Base-by-base conservation (phyloP, 2,329 filamentous ascomycete genomes). In the Ceratocystis alfenasii region DNA sequence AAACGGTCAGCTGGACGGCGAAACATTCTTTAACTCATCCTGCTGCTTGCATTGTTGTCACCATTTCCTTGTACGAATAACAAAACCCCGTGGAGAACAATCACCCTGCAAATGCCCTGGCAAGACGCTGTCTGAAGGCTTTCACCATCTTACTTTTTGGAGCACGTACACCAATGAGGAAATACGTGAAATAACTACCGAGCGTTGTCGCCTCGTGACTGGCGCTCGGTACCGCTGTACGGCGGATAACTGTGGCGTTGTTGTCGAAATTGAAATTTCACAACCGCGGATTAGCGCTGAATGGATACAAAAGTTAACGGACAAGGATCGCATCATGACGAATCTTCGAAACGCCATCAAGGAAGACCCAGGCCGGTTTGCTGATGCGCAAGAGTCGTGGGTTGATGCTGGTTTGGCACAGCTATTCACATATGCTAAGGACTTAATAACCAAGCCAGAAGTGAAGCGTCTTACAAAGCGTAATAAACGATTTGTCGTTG, bases 401-500 rank as follows among this genome's bases (percentile, higher is more conserved):
- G 72, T 72, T 2, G 71, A 73, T 1, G 74, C 76, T n/a, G 75
- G 78, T 0, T 74, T 79, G 2, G 64, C 70, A 5, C 81, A 80
- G 10, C 72, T 84, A 2, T 77, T 79, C 66, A 78, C 77, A 5
- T 84, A 84, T 62, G 72, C 83, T 2, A 78, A 76, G 41, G 81
- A 84, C 67, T 74, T 80, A 5, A 74, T 80, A 2, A 75, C 77
- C 0, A 72, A 73, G 1, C 72, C 73, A 0, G 74, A 75, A 7
- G 71, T 71, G 0, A 74, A 79, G 57, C 79, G 74, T 62, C 83
- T 85, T 45, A 81, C 81, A 1, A 80, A 80, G 64, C 74, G 81
- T 1, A 85, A 85, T 69, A 84, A 83, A 71, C 77, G 79, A 15
- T 84, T 84, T 65, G 74, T 74, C 30, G 78, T 83, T 1, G 75